Evolutionary conservation across 768 basidiomycete species (phyloP).

Genomic region (Daedaleopsis sinensis): DNA sequence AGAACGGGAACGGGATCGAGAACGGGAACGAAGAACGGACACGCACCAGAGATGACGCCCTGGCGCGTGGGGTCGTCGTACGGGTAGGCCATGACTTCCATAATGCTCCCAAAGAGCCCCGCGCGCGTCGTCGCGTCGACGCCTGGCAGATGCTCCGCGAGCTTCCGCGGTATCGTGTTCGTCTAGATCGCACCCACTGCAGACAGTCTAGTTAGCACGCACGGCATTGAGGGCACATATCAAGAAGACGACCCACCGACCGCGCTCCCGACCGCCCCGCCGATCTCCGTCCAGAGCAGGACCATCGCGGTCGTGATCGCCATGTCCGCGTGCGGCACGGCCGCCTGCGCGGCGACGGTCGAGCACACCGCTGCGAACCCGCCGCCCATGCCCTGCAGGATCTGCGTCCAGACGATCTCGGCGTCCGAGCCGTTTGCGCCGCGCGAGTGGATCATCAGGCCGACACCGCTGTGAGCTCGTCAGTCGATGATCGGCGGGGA

Average conservation of each 20-base stretch:
- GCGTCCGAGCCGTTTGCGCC: conserved; percentile 16
- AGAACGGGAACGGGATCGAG: background rate
- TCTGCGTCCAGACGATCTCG: conserved; percentile 48
- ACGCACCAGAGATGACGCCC: conserved; percentile 36
- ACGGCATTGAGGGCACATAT: conserved; percentile 40
- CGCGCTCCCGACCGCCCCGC: conserved; percentile 47
- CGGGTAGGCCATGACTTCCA: conserved; percentile 48
- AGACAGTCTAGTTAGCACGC: conserved; percentile 48
- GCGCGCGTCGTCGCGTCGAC: conserved; percentile 45
- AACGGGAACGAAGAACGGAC: conserved; percentile 20
- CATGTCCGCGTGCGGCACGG: conserved; percentile 42
- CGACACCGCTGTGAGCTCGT: conserved; percentile 19
- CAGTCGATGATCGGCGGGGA: background rate
- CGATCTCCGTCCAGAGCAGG: conserved; percentile 48
- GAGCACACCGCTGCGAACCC: conserved; percentile 49
- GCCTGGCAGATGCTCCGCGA: conserved; percentile 57
- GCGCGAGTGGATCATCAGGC: conserved; percentile 30
- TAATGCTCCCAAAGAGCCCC: conserved; percentile 58
- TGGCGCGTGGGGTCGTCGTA: conserved; percentile 61
- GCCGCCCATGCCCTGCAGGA: conserved; percentile 53
- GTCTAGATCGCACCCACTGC: conserved; percentile 70
- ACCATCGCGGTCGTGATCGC: conserved; percentile 49
- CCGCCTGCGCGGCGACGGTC: conserved; percentile 47
- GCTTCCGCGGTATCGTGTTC: conserved; percentile 63
- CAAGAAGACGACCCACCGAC: conserved; percentile 27